These are phyloP conservation scores for Aspergillus cavernicola DNA, from an alignment of 495 filamentous ascomycete species.

Conservation along the genomic window DNA sequence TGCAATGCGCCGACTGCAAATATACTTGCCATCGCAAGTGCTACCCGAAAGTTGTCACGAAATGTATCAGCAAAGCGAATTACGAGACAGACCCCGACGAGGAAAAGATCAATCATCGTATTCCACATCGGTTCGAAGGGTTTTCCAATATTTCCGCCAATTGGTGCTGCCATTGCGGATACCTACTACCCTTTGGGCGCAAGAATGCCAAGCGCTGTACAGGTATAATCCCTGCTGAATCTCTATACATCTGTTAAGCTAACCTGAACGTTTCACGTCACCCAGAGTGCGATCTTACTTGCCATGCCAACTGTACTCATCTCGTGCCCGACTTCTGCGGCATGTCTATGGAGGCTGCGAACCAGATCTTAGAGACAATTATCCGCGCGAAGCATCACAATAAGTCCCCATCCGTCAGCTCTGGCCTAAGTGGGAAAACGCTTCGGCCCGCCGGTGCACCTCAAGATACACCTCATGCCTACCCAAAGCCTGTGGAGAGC, in stretches of 20 bases:
- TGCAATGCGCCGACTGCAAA: conserved; percentile 99
- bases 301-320: conserved; percentile 86
- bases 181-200: conserved; percentile 92
- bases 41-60: conserved; percentile 95
- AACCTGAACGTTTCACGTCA: conserved; percentile 4
- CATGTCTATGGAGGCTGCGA: conserved; percentile 97
- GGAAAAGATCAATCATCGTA: conserved; percentile 98
- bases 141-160: conserved; percentile 97
- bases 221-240: conserved; percentile 47
- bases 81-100: conserved; percentile 97
- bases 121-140: conserved; percentile 91
- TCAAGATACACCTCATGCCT: conserved; percentile 43
- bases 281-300: conserved; percentile 88
- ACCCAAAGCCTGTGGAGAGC: conserved; percentile 47
- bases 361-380: conserved; percentile 69
- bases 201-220: conserved; percentile 90
- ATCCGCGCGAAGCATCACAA: conserved; percentile 44
- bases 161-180: conserved; percentile 99
- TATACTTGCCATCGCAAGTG: conserved; percentile 98
- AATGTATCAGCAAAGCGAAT: conserved; percentile 99
- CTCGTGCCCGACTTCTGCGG: conserved; percentile 98
- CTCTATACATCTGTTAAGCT: not conserved
- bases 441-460: conserved; percentile 54
- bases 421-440: conserved; percentile 61
- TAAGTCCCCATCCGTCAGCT: conserved; percentile 44